Conservation (phyloP, 2,329 filamentous ascomycete species). For the Malbranchea zuffiana region DNA sequence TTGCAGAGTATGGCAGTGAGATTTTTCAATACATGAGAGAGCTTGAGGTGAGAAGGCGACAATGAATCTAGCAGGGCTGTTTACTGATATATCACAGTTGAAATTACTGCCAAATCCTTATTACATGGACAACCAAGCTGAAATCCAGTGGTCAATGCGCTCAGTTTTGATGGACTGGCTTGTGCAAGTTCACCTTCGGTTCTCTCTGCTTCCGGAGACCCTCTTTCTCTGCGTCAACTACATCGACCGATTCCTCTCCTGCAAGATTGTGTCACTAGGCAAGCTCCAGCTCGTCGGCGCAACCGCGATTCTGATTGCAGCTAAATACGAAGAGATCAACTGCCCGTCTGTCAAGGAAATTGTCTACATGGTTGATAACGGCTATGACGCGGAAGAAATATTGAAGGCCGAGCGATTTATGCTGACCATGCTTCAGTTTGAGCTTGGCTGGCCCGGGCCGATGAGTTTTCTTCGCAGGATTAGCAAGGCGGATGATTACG, state of each 20-base stretch:
- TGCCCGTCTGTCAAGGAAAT: conserved; percentile 92
- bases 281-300: conserved; percentile 95
- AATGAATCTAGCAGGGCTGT: not conserved
- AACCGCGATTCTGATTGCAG: conserved; percentile 87
- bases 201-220: conserved; percentile 83
- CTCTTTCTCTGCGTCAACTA: conserved; percentile 93
- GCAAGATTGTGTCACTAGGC: conserved; percentile 86
- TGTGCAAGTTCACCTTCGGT: conserved; percentile 87
- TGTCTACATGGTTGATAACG: conserved; percentile 93
- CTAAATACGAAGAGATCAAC: conserved; percentile 98
- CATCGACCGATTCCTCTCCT: conserved; percentile 89
- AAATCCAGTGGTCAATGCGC: conserved; percentile 98
- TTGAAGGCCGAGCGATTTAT: conserved; percentile 97
- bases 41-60: conserved; percentile 79
- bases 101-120: conserved; percentile 76
- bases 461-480: conserved; percentile 97
- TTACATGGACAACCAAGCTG: conserved; percentile 96
- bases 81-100: conserved; percentile 46
- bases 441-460: conserved; percentile 94
- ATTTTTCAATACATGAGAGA: conserved; percentile 88
- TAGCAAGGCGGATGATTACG: conserved; percentile 97
- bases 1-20: conserved; percentile 89
- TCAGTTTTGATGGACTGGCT: conserved; percentile 97
- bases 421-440: conserved; percentile 90
- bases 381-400: conserved; percentile 82